Percentiles rank a stretch among this genome's conserved stretches.
These are phyloP conservation scores for Hirsutella rhossiliensis DNA, from an alignment of 2,329 filamentous ascomycete genomes.

Conservation along the genomic window DNA sequence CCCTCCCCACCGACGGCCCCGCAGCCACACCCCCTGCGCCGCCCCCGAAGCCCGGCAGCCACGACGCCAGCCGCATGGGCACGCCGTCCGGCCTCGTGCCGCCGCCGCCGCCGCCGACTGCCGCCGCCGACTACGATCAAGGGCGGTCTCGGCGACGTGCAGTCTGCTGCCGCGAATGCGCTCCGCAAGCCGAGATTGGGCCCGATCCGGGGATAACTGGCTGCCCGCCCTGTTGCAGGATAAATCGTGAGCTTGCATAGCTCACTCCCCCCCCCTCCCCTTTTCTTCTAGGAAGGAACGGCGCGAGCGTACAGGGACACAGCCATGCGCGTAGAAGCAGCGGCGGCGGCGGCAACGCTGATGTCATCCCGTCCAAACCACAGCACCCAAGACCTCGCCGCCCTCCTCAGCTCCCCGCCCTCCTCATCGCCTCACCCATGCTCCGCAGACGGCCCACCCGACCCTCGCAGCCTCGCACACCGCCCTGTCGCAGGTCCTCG, in stretches of 20 bases:
- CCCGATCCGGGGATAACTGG: conserved; percentile 60
- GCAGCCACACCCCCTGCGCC: conserved; percentile 46
- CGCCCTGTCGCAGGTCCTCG: conserved; percentile 51
- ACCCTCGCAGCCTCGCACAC: conserved; percentile 55
- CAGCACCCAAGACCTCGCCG: conserved; percentile 68
- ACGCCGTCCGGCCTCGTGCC: conserved; percentile 45
- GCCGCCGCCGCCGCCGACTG: conserved; percentile 17
- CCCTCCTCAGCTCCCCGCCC: conserved; percentile 50
- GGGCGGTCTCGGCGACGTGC: conserved; percentile 6
- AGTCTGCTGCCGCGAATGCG: conserved; percentile 9
- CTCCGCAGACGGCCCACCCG: conserved; percentile 55
- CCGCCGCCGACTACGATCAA: conserved; percentile 2
- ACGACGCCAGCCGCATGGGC: conserved; percentile 54
- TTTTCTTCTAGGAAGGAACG: not conserved
- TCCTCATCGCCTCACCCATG: conserved; percentile 65
- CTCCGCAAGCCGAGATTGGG: conserved; percentile 17
- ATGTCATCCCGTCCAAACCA: not conserved
- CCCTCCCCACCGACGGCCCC: conserved; percentile 15
- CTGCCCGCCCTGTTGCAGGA: conserved; percentile 65
- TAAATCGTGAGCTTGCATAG: conserved; percentile 53
- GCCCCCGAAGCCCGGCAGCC: conserved; percentile 59
- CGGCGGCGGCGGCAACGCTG: not conserved
- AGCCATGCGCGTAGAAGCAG: not conserved
- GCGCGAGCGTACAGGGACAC: too few species aligned
- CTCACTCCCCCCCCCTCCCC: not conserved